These are phyloP conservation scores for Drechslerella dactyloides DNA, from an alignment of 2,329 filamentous ascomycete species.

Conservation along the genomic window DNA sequence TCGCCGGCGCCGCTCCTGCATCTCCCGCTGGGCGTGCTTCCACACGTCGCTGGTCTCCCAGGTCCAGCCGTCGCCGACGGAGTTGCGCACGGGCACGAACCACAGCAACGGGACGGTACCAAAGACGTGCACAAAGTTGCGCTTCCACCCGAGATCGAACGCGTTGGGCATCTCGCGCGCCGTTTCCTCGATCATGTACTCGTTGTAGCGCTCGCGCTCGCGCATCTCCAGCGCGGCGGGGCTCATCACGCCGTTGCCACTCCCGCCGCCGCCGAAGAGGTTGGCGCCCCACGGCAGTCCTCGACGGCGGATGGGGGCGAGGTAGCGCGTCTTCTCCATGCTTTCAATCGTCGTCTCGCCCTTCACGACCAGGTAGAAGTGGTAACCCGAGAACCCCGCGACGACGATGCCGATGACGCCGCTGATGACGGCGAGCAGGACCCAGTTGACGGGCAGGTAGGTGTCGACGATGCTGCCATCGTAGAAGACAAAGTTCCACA, in stretches of 20 bases:
- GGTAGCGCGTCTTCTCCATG: slow-evolving; percentile 91
- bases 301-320: slow-evolving; percentile 68
- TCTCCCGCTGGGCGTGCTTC: slow-evolving; percentile 68
- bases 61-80: slow-evolving; percentile 87
- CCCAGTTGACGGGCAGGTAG: slow-evolving; percentile 86
- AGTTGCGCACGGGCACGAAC: slow-evolving; percentile 81
- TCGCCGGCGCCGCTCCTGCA: slow-evolving; percentile 65
- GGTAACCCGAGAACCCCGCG: slow-evolving; percentile 88
- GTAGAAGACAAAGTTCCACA: slow-evolving; percentile 79
- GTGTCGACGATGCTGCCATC: slow-evolving; percentile 73
- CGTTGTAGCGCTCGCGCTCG: slow-evolving; percentile 72
- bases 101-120: slow-evolving; percentile 76
- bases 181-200: slow-evolving; percentile 89
- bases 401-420: slow-evolving; percentile 92
- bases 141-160: slow-evolving; percentile 84
- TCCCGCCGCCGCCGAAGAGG: slow-evolving; percentile 54
- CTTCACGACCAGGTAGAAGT: slow-evolving; percentile 77
- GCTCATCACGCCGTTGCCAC: slow-evolving; percentile 57
- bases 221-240: slow-evolving; percentile 65
- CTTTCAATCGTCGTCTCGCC: slow-evolving; percentile 96
- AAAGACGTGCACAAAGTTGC: slow-evolving; percentile 81
- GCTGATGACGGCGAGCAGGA: slow-evolving; percentile 82
- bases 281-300: slow-evolving; percentile 52
- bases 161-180: slow-evolving; percentile 87
- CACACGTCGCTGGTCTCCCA: slow-evolving; percentile 88